These are phyloP conservation scores for Yamadazyma atlantica DNA, from an alignment of 1,139 yeast species.

Conservation along the genomic window DNA sequence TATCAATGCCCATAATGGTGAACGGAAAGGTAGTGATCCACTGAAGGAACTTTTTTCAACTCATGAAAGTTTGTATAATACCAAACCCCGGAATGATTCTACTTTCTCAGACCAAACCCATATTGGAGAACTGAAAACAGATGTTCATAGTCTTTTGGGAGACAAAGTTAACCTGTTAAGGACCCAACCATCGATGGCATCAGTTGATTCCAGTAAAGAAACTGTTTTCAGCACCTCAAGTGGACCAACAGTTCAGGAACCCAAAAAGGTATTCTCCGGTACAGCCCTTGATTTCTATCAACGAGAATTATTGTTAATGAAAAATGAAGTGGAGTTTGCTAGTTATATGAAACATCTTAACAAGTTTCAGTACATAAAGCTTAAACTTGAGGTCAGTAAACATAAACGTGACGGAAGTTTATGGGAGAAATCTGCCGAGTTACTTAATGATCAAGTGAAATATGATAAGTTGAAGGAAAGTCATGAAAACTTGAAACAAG, in stretches of 20 bases:
- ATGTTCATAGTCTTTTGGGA: slow-evolving; percentile 10
- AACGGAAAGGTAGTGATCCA: slow-evolving; percentile 19
- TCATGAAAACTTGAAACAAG: slow-evolving; percentile 9
- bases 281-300: slow-evolving; percentile 46
- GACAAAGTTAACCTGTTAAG: slow-evolving; percentile 8
- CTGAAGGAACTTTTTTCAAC: slow-evolving; percentile 27
- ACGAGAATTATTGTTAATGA: slow-evolving; percentile 56
- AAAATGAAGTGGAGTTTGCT: slow-evolving; percentile 65
- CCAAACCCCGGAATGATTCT: slow-evolving; percentile 8
- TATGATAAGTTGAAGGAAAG: slow-evolving; percentile 17
- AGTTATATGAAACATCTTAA: slow-evolving; percentile 54
- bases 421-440: slow-evolving; percentile 2
- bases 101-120: neutral
- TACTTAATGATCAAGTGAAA: slow-evolving; percentile 7
- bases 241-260: slow-evolving; percentile 6
- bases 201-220: slow-evolving; percentile 14
- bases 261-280: slow-evolving; percentile 16
- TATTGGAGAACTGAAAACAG: slow-evolving; percentile 1
- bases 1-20: slow-evolving; percentile 1
- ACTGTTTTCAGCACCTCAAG: slow-evolving; percentile 9
- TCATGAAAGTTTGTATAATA: slow-evolving; percentile 35
- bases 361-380: slow-evolving; percentile 45
- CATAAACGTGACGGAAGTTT: slow-evolving; percentile 13
- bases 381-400: slow-evolving; percentile 27
- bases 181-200: slow-evolving; percentile 14